These are phyloP conservation scores for Ogataea sp. DNA, from an alignment of 805 yeast species.

Conservation along the genomic window DNA sequence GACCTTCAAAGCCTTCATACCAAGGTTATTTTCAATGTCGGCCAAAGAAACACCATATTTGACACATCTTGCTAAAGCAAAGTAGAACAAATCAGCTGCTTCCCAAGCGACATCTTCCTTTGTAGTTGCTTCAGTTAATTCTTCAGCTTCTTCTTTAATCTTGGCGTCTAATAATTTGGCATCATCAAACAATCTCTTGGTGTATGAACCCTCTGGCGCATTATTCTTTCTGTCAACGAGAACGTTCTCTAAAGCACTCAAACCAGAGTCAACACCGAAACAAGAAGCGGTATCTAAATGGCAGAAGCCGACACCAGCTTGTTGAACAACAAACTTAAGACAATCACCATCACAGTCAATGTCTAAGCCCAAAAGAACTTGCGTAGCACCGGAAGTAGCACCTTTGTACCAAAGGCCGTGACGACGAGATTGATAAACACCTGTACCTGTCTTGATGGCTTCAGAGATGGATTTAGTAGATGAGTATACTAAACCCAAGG, in stretches of 20 bases:
- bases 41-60: constrained; percentile 70
- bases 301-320: constrained; percentile 85
- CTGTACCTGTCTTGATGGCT: constrained; percentile 73
- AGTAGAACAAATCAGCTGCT: constrained; percentile 79
- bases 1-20: constrained; percentile 75
- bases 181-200: constrained; percentile 80
- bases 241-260: constrained; percentile 59
- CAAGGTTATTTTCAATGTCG: constrained; percentile 81
- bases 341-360: constrained; percentile 93
- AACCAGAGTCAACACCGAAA: constrained; percentile 65
- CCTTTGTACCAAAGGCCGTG: constrained; percentile 96
- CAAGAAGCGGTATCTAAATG: constrained; percentile 79
- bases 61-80: constrained; percentile 44
- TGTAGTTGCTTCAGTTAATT: constrained; percentile 73
- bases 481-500: constrained; percentile 88
- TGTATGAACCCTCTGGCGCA: constrained; percentile 94
- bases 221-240: constrained; percentile 49
- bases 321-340: constrained; percentile 78
- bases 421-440: constrained; percentile 90
- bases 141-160: constrained; percentile 94
- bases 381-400: constrained; percentile 93
- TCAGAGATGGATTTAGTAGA: constrained; percentile 73
- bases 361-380: constrained; percentile 56
- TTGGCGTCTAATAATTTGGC: constrained; percentile 70
- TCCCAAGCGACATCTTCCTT: constrained; percentile 84